Evolutionary conservation across 805 yeast species (phyloP).

Genomic region (Lachancea nothofagi): DNA sequence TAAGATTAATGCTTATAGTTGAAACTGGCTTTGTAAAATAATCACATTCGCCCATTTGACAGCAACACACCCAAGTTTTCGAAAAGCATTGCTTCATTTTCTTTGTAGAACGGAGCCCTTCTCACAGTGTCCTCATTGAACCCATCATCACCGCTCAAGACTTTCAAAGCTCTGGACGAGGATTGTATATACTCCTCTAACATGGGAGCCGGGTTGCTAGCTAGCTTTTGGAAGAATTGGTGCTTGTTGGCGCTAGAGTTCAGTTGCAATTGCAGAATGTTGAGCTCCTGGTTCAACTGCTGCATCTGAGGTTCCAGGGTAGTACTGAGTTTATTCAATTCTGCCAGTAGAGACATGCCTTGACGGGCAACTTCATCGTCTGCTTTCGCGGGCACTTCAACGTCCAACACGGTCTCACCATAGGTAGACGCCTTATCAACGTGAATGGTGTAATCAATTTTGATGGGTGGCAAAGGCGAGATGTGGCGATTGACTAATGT

Average conservation of each 20-base stretch:
- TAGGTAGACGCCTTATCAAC: conserved; percentile 73
- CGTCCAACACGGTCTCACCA: conserved; percentile 76
- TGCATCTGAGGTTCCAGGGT: conserved; percentile 37
- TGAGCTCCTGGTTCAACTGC: conserved; percentile 40
- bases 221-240: conserved; percentile 68
- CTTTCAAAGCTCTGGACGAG: conserved; percentile 78
- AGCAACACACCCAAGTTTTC: conserved; percentile 76
- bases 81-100: conserved; percentile 63
- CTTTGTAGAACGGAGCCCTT: conserved; percentile 66
- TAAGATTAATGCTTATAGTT: too few species aligned
- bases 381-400: conserved; percentile 49
- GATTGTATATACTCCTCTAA: conserved; percentile 69
- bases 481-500: conserved; percentile 46
- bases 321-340: conserved; percentile 27
- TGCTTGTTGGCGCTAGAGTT: conserved; percentile 57
- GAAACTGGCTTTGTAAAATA: too few species aligned
- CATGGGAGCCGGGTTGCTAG: conserved; percentile 72
- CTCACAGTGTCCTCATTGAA: conserved; percentile 85
- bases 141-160: conserved; percentile 84
- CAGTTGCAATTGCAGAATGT: conserved; percentile 44
- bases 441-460: conserved; percentile 65
- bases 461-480: conserved; percentile 74
- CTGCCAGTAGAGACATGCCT: conserved; percentile 27
- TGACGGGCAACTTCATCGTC: conserved; percentile 27
- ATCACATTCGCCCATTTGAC: conserved; percentile 34